phyloP scores from a whole-genome alignment of 768 basidiomycete genomes.

The Strobilomyces confusus region DNA sequence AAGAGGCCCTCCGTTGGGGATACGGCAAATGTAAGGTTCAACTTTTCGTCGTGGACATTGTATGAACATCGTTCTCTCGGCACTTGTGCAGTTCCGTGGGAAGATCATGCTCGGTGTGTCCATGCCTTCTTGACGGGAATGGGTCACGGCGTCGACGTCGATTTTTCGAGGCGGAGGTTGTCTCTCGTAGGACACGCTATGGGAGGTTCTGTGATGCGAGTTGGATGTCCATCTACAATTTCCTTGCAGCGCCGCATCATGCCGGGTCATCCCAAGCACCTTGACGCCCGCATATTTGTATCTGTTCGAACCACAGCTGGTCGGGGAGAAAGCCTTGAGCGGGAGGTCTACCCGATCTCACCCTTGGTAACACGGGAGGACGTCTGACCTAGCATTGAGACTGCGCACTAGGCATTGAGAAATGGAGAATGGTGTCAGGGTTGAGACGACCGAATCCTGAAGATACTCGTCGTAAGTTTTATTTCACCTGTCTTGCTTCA shows the following conservation, averaged over 20 bases:
- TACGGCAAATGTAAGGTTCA: not conserved
- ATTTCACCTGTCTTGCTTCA: not conserved
- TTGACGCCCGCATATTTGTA: slow-evolving; percentile 1
- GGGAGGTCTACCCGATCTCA: no score
- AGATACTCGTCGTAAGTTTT: slow-evolving; percentile 1
- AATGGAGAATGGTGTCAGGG: no score
- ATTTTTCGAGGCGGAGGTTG: slow-evolving; percentile 4
- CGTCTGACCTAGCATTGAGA: not conserved
- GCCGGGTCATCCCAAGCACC: not conserved
- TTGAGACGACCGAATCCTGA: slow-evolving; percentile 6
- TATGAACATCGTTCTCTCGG: not conserved
- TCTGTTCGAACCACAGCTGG: not conserved
- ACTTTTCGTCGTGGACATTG: not conserved
- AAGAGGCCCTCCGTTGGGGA: not conserved
- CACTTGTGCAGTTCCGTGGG: slow-evolving; percentile 3
- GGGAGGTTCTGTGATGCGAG: slow-evolving; percentile 1
- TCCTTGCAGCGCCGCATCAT: not conserved
- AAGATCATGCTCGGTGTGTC: not conserved
- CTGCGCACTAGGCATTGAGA: not conserved
- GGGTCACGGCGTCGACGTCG: not conserved
- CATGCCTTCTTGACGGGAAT: slow-evolving; percentile 4
- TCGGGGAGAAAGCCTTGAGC: not conserved
- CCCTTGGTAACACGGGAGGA: not conserved
- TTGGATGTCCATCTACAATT: not conserved
- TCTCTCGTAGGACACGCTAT: not conserved